Base-by-base conservation (phyloP, 108 stramenopile species). In the Schizochytrium sp. region DNA sequence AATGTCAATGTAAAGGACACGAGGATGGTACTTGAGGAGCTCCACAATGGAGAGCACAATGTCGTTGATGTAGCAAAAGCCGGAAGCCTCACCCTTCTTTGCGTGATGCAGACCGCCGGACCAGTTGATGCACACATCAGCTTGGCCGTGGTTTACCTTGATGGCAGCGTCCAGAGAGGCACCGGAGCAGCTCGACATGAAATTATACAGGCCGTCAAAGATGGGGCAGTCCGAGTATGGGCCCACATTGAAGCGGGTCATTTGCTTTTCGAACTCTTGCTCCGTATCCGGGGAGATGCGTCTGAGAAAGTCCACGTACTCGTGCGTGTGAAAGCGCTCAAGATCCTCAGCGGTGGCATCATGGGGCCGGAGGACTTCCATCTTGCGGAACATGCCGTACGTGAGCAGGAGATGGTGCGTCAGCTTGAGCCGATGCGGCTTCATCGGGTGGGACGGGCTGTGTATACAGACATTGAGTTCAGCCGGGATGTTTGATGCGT, bases 1-100 rank as follows among this genome's bases (percentile, higher is more conserved):
- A 90, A 99, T 99, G 90, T 99, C 99, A 72, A 99, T 96, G 92
- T 99, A 99, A 19, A 99, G 95, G 23, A 99, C 99, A 14, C 99
- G 93, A 0, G 98, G 96, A 93, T 99, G 98, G 34, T 97, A 90
- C 93, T 99, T 99, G 71, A 99, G 95, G 69, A 99, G 93, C 92
- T 99, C 99, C 72, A 99, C 90, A 87, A 99, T 99, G 34, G 98
- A 98, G 90, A 99, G 91, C 2, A 99, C 99, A 90, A 98, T 98
- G 91, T 99, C 98, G 89, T 99, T 99, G 89, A 99, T 95, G 92
- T 97, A 98, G 91, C 98, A 98, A 89, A 98, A 98, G 6, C 97
- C 98, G 41, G 94, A 94, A 3, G 98, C 98, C 92, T 99, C 98
- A n/a, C 92, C 89, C 91, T 99, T 99, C 91, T 99, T 99, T 60